phyloP scores from a whole-genome alignment of 306 rosid species.

The Dicorynia guianensis region DNA sequence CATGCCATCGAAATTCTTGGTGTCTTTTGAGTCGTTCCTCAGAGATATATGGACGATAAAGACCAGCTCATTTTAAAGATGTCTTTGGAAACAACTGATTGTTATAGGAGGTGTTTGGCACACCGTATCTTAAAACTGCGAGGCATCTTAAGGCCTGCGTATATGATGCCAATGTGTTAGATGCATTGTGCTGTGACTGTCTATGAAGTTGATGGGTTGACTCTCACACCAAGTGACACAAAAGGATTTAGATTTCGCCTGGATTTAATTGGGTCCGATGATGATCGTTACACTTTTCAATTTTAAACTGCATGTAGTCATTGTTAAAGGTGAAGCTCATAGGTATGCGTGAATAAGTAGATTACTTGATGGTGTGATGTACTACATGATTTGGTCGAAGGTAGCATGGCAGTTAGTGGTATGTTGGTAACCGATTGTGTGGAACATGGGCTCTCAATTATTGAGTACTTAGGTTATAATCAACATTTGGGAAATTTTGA shows the following conservation, averaged over 20 bases:
- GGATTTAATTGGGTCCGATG: background rate
- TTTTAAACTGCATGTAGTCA: constrained; percentile 12
- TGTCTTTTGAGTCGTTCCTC: background rate
- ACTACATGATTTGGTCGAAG: background rate
- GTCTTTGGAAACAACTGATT: background rate
- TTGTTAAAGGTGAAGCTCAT: constrained; percentile 3
- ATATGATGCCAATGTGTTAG: too few species aligned
- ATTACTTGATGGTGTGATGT: too few species aligned
- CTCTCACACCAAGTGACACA: background rate
- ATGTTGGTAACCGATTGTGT: background rate
- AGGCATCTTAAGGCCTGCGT: too few species aligned
- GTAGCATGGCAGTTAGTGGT: background rate
- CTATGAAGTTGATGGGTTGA: background rate
- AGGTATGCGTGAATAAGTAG: too few species aligned
- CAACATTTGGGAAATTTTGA: too few species aligned
- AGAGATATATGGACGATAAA: background rate
- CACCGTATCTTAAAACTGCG: too few species aligned
- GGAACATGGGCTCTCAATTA: background rate
- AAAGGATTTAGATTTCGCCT: too few species aligned
- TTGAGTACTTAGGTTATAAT: background rate
- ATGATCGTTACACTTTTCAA: constrained; percentile 6
- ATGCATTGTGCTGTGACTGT: background rate
- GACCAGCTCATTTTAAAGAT: background rate
- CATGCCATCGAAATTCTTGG: constrained; percentile 1
- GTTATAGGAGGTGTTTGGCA: too few species aligned